Conservation (phyloP, 2,329 filamentous ascomycete genomes). For the Colletotrichum trifolii region DNA sequence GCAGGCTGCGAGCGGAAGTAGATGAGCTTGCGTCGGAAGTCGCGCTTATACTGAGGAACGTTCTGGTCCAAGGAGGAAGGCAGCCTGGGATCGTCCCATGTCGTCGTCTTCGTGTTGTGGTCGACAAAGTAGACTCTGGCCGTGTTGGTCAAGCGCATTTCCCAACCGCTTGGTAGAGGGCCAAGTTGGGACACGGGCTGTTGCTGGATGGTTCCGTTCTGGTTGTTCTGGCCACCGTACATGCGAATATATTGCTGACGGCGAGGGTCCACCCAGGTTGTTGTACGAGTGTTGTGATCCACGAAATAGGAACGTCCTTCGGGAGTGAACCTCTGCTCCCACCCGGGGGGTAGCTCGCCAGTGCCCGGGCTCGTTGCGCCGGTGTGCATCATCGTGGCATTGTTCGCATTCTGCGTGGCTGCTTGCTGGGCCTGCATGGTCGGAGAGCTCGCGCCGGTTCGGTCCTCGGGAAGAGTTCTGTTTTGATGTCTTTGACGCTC, state of each 20-base stretch:
- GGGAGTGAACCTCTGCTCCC: constrained; percentile 96
- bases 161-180: constrained; percentile 95
- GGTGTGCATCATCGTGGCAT: constrained; percentile 91
- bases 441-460: constrained; percentile 92
- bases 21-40: constrained; percentile 97
- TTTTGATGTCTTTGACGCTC: constrained; percentile 96
- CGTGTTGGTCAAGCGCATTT: constrained; percentile 99
- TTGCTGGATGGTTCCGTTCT: constrained; percentile 90
- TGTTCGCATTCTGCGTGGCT: constrained; percentile 58
- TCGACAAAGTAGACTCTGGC: constrained; percentile 98
- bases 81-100: constrained; percentile 96
- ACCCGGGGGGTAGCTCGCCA: constrained; percentile 92
- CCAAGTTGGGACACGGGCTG: constrained; percentile 97
- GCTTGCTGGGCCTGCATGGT: constrained; percentile 70
- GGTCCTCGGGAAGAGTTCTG: constrained; percentile 93
- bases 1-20: constrained; percentile 99
- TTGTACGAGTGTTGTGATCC: constrained; percentile 97
- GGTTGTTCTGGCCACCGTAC: constrained; percentile 89
- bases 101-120: constrained; percentile 99
- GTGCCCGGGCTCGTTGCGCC: constrained; percentile 94
- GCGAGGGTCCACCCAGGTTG: constrained; percentile 97
- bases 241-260: constrained; percentile 98
- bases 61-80: constrained; percentile 98
- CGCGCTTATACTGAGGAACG: constrained; percentile 98
- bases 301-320: constrained; percentile 97